phyloP scores from a whole-genome alignment of 1,284 basidiomycete species.

The Leccinum brunneo-olivaceum region DNA sequence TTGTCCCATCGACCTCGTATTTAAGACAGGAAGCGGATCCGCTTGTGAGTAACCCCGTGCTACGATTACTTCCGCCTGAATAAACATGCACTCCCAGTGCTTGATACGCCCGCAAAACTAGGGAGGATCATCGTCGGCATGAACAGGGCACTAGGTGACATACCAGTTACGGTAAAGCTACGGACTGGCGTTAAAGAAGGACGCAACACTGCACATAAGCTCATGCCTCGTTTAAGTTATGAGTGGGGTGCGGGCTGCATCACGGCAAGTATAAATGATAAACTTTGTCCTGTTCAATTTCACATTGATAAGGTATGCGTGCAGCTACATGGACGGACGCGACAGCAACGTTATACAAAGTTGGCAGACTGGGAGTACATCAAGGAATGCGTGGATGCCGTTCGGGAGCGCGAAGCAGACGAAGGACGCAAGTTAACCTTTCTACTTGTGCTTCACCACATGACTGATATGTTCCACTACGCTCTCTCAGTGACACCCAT shows the following conservation, averaged over 20 bases:
- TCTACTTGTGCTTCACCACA: neutral
- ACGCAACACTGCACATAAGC: conserved; percentile 82
- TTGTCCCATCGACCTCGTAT: conserved; percentile 95
- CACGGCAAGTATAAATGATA: conserved; percentile 49
- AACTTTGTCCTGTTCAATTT: neutral
- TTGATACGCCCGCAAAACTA: conserved; percentile 78
- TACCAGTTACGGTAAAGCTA: conserved; percentile 94
- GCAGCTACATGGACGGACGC: conserved; percentile 87
- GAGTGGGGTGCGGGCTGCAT: conserved; percentile 80
- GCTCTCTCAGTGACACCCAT: conserved; percentile 63
- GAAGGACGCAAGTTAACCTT: conserved; percentile 54
- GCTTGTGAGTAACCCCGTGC: conserved; percentile 49
- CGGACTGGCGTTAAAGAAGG: conserved; percentile 88
- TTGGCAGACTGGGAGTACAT: conserved; percentile 91
- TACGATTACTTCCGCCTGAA: neutral
- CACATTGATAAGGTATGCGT: neutral
- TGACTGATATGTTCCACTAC: neutral
- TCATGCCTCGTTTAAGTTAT: conserved; percentile 77
- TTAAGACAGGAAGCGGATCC: conserved; percentile 85
- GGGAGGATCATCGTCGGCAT: conserved; percentile 88
- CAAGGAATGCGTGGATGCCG: conserved; percentile 75
- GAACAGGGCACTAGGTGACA: conserved; percentile 85
- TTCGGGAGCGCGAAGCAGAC: conserved; percentile 75
- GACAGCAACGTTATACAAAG: conserved; percentile 86
- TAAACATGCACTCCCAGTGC: conserved; percentile 40